phyloP scores from a whole-genome alignment of 192 early-diverging fungal genomes.

The Podila epicladia region DNA sequence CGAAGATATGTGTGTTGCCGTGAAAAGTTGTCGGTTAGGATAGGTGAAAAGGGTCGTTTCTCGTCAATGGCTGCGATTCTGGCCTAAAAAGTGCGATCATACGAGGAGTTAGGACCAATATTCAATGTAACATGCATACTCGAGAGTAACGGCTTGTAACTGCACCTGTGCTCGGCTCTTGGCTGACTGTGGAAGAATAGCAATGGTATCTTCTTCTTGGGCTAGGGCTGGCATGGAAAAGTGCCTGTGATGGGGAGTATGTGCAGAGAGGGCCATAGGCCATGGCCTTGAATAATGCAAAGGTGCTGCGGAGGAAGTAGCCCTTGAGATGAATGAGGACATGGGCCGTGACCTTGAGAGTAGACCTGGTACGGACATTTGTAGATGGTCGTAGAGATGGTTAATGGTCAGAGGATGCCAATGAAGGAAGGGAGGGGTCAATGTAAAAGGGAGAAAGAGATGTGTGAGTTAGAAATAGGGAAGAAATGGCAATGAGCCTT shows the following conservation, averaged over 20 bases:
- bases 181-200: neutral
- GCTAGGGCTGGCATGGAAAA: constrained; percentile 33
- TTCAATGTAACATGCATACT: neutral
- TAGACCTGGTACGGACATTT: constrained; percentile 10
- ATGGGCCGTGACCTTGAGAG: constrained; percentile 12
- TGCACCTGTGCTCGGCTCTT: constrained; percentile 21
- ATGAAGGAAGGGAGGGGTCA: neutral
- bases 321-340: constrained; percentile 4
- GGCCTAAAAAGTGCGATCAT: constrained; percentile 16
- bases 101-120: neutral
- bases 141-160: neutral
- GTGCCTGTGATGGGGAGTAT: constrained; percentile 7
- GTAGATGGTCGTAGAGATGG: too few relatives aligned
- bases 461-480: neutral
- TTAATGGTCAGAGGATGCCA: neutral
- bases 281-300: neutral
- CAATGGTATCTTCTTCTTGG: constrained; percentile 16
- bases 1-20: constrained; percentile 94
- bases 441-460: neutral
- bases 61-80: constrained; percentile 54
- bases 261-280: neutral
- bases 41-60: constrained; percentile 53
- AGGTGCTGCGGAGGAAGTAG: neutral
- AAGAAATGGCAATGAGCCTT: neutral
- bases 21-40: constrained; percentile 80